phyloP scores from a whole-genome alignment of 805 yeast species.

The Myxozyma melibiosi region DNA sequence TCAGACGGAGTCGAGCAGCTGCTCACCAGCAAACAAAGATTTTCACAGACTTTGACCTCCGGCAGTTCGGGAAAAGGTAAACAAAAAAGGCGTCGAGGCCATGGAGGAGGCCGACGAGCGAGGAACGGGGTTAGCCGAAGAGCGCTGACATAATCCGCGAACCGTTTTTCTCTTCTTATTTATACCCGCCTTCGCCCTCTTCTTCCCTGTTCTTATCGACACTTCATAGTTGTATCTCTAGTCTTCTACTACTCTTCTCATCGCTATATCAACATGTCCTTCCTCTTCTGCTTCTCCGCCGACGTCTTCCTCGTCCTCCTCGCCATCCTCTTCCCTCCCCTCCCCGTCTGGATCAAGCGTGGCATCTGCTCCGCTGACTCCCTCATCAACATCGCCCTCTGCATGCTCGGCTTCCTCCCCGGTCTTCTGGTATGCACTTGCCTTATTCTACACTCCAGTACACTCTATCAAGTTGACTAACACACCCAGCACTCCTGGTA shows the following conservation, averaged over 20 bases:
- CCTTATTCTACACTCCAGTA: neutral
- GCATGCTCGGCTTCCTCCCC: constrained; percentile 72
- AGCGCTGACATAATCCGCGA: neutral
- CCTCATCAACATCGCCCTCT: constrained; percentile 68
- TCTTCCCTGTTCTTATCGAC: neutral
- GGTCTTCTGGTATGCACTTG: constrained; percentile 53
- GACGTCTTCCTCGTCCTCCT: constrained; percentile 70
- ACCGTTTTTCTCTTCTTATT: too few species aligned
- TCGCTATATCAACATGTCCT: constrained; percentile 8
- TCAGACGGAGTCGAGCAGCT: too few species aligned
- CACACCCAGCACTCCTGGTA: constrained; percentile 63
- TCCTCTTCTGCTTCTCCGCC: constrained; percentile 29
- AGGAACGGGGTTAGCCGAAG: constrained; percentile 12
- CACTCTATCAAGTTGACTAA: neutral
- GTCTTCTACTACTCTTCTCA: neutral
- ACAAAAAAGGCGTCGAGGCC: neutral
- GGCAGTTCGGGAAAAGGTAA: neutral
- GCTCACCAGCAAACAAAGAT: too few species aligned
- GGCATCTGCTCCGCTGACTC: constrained; percentile 74
- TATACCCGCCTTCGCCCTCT: neutral
- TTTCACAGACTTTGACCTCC: neutral
- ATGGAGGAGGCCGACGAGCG: constrained; percentile 9
- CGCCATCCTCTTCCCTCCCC: constrained; percentile 74
- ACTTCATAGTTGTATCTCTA: neutral
- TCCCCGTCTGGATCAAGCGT: constrained; percentile 73